Conservation (phyloP, 2,329 filamentous ascomycete genomes). For the Verticillium dahliae region DNA sequence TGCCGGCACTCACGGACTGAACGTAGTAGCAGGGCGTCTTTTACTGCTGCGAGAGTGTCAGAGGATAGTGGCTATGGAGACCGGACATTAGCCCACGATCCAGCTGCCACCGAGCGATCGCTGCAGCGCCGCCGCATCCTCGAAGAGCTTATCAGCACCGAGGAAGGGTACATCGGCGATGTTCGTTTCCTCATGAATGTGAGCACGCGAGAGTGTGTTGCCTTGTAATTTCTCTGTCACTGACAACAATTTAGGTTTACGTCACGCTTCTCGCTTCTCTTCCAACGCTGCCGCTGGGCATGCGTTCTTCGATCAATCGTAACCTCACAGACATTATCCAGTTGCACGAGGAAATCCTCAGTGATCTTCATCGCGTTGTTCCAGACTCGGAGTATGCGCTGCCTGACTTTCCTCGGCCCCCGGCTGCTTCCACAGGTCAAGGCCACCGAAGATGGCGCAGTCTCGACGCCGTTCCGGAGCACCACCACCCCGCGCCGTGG, state of each 20-base stretch:
- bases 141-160: slow-evolving; percentile 79
- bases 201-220: slow-evolving; percentile 20
- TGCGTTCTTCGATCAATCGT: slow-evolving; percentile 67
- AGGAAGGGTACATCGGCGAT: slow-evolving; percentile 84
- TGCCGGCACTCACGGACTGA: slow-evolving; percentile 52
- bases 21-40: slow-evolving; percentile 55
- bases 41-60: slow-evolving; percentile 52
- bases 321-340: slow-evolving; percentile 76
- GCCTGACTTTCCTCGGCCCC: slow-evolving; percentile 19
- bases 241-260: slow-evolving; percentile 50
- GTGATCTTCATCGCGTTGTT: slow-evolving; percentile 63
- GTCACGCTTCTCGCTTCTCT: slow-evolving; percentile 68
- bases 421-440: slow-evolving; percentile 12
- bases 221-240: not conserved
- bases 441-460: slow-evolving; percentile 41
- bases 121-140: slow-evolving; percentile 72
- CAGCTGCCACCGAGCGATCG: slow-evolving; percentile 63
- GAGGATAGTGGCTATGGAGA: slow-evolving; percentile 61
- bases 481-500: slow-evolving; percentile 30
- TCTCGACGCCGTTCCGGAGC: slow-evolving; percentile 37
- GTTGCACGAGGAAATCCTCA: slow-evolving; percentile 76
- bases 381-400: slow-evolving; percentile 61
- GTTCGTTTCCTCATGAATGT: slow-evolving; percentile 83
- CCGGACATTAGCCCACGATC: slow-evolving; percentile 48
- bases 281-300: slow-evolving; percentile 54